These are phyloP conservation scores for Isoetes engelmannii DNA, from an alignment of 83 land plant genomes.

Conservation along the genomic window DNA sequence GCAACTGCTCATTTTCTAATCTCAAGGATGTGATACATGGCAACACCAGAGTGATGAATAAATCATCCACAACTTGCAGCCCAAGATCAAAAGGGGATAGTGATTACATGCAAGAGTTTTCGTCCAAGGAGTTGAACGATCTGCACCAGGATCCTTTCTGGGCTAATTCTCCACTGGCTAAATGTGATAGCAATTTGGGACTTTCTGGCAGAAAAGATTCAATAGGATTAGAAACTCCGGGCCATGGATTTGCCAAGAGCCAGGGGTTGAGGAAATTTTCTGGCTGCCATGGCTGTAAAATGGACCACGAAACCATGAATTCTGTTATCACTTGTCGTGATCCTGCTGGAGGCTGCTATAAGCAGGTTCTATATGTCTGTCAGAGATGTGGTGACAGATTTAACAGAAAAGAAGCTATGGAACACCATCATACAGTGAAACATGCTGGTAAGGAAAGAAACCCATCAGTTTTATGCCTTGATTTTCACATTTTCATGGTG, in stretches of 20 bases:
- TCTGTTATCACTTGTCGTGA: not conserved
- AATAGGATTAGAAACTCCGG: not conserved
- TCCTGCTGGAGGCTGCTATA: slow-evolving; percentile 5
- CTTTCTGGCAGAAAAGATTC: not conserved
- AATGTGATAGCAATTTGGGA: not conserved
- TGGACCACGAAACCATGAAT: not conserved
- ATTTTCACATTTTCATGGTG: slow-evolving; percentile 4
- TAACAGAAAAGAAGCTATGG: slow-evolving; percentile 57
- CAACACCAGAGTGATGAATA: slow-evolving; percentile 51
- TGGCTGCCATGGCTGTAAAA: slow-evolving; percentile 15
- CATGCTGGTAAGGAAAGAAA: slow-evolving; percentile 94
- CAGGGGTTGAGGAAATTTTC: slow-evolving; percentile 1
- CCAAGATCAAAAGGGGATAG: slow-evolving; percentile 77
- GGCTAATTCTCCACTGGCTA: not conserved
- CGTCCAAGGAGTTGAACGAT: slow-evolving; percentile 54
- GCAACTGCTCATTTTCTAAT: slow-evolving; percentile 72
- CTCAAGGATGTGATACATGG: slow-evolving; percentile 83
- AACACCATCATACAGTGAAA: slow-evolving; percentile 70
- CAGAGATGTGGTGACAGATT: slow-evolving; percentile 83
- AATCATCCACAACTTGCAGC: slow-evolving; percentile 61
- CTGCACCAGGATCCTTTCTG: not conserved
- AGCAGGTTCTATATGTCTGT: slow-evolving; percentile 31
- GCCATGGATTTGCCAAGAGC: not conserved
- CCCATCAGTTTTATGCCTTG: too few relatives aligned
- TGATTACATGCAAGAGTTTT: slow-evolving; percentile 61